Conservation (phyloP, 1,139 yeast species). For the Geotrichum reessii region DNA sequence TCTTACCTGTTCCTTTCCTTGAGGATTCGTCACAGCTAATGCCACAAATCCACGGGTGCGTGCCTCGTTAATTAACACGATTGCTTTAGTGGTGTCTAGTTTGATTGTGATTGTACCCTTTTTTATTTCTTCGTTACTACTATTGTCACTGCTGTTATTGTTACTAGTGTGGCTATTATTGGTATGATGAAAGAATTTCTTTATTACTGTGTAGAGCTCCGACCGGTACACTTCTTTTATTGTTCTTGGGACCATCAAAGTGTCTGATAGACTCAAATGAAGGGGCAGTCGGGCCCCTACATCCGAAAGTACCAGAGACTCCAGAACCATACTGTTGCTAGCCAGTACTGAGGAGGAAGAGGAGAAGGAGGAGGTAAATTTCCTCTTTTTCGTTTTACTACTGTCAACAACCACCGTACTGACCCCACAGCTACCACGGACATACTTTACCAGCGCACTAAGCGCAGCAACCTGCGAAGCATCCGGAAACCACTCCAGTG, state of each 20-base stretch:
- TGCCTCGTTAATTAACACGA: constrained; percentile 13
- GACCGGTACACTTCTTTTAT: constrained; percentile 16
- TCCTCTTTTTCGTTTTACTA: constrained; percentile 5
- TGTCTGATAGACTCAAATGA: constrained; percentile 34
- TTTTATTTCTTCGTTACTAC: neutral
- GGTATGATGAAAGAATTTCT: constrained; percentile 16
- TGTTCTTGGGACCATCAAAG: constrained; percentile 29
- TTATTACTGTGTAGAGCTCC: neutral
- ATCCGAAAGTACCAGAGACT: constrained; percentile 27
- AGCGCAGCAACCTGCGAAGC: constrained; percentile 1
- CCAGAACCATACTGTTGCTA: constrained; percentile 7
- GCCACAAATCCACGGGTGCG: constrained; percentile 14
- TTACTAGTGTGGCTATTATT: too few species aligned
- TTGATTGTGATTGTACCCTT: neutral
- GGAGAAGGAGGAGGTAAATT: too few species aligned
- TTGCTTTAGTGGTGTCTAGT: neutral
- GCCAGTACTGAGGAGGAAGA: too few species aligned
- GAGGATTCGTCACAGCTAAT: neutral
- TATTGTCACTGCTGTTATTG: constrained; percentile 2
- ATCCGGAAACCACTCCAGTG: constrained; percentile 32
- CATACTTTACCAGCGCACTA: neutral
- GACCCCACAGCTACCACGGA: neutral
- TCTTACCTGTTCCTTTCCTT: neutral
- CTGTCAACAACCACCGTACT: neutral
- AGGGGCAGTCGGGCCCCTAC: constrained; percentile 31